A percentile compares a stretch with the other conserved stretches of the same genome.
Conservation (phyloP, 306 rosid species). For the Betula pendula region DNA sequence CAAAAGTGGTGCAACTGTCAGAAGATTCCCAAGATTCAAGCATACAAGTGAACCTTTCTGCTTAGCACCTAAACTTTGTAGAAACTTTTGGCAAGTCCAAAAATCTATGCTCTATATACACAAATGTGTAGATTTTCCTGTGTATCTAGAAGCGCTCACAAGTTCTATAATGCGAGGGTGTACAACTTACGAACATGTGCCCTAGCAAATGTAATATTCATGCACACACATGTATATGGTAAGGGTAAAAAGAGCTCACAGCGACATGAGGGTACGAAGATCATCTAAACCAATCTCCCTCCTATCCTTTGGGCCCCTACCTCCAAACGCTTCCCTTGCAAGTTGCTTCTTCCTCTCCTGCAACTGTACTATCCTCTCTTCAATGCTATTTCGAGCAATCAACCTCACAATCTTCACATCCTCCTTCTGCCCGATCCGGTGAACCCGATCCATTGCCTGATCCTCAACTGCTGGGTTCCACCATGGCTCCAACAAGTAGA, state of each 20-base stretch:
- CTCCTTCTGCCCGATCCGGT: constrained; percentile 80
- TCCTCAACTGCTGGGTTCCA: constrained; percentile 93
- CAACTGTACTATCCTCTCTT: constrained; percentile 57
- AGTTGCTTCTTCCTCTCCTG: constrained; percentile 64
- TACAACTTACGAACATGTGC: not conserved
- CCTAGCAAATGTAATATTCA: not conserved
- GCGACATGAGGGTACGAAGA: constrained; percentile 51
- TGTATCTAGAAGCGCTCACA: not conserved
- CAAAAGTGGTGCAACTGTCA: not conserved
- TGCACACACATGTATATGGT: not conserved
- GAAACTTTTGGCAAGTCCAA: not conserved
- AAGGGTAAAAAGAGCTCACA: constrained; percentile 21
- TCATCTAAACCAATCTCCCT: constrained; percentile 50
- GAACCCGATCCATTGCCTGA: constrained; percentile 84
- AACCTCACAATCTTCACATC: constrained; percentile 71
- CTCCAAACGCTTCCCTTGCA: constrained; percentile 45
- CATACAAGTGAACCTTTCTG: not conserved
- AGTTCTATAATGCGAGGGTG: not conserved
- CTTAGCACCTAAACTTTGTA: not conserved
- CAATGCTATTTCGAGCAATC: constrained; percentile 66
- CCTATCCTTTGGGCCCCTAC: constrained; percentile 21
- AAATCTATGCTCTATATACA: not conserved
- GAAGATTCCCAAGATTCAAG: too few species aligned
- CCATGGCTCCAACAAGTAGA: constrained; percentile 90
- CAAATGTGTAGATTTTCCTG: not conserved